Percentiles rank a stretch among this genome's conserved stretches.
These are phyloP conservation scores for Fusarium albidum DNA, from an alignment of 2,329 filamentous ascomycete species.

Conservation along the genomic window DNA sequence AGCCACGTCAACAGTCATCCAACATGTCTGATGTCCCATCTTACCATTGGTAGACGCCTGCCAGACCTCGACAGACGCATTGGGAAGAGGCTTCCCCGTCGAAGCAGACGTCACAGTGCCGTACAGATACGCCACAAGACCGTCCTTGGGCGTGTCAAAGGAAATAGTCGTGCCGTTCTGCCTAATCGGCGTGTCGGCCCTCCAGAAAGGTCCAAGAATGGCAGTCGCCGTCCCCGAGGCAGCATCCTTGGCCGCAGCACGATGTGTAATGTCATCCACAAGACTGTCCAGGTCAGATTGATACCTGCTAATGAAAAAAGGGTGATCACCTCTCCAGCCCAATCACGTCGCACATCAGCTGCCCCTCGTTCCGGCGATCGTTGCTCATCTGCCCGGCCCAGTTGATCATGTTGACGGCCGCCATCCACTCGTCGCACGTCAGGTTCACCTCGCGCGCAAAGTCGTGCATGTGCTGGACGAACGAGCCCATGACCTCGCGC, in stretches of 20 bases:
- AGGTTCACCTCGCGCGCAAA: constrained; percentile 83
- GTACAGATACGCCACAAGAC: constrained; percentile 69
- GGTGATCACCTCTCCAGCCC: constrained; percentile 70
- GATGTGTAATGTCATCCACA: constrained; percentile 84
- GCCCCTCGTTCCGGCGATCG: constrained; percentile 75
- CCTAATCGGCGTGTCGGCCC: constrained; percentile 73
- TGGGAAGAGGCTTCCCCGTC: constrained; percentile 70
- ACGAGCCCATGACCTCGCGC: constrained; percentile 70
- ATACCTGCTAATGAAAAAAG: background rate
- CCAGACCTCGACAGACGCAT: constrained; percentile 79
- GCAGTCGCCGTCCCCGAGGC: constrained; percentile 73
- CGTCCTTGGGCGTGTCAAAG: constrained; percentile 56
- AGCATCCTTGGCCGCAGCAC: constrained; percentile 53
- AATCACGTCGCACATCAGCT: constrained; percentile 76
- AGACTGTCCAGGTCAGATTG: constrained; percentile 49
- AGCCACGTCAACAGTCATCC: background rate
- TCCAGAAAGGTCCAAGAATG: constrained; percentile 88
- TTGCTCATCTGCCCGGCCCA: constrained; percentile 74
- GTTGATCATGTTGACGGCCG: constrained; percentile 67
- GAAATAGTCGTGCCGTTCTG: constrained; percentile 76
- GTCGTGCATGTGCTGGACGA: constrained; percentile 81
- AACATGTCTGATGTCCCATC: background rate
- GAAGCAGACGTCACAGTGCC: constrained; percentile 63
- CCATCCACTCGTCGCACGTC: constrained; percentile 81
- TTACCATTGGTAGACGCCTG: constrained; percentile 77